phyloP scores from a whole-genome alignment of 139 green algal species.

The Gonium pectorale region DNA sequence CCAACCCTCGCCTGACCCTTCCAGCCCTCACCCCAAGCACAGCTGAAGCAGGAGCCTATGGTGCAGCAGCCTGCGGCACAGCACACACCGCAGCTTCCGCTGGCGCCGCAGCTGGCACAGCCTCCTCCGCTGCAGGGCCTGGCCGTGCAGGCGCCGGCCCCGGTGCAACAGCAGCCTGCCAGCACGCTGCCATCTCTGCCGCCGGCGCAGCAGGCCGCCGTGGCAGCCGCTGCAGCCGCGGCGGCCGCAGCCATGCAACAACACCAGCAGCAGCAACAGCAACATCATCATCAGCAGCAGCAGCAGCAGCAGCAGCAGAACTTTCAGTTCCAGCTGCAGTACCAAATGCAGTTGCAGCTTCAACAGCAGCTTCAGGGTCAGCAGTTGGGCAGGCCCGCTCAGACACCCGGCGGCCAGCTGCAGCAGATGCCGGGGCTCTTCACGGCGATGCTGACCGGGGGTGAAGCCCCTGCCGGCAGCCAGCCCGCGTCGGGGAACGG shows the following conservation, averaged over 20 bases:
- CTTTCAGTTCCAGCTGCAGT: neutral
- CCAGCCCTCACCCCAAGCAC: too few species aligned
- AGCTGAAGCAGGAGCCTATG: too few species aligned
- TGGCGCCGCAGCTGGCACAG: too few species aligned
- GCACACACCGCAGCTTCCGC: too few species aligned
- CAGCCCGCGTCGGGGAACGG: neutral
- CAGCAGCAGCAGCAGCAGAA: neutral
- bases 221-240: neutral
- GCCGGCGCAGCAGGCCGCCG: too few species aligned
- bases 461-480: neutral
- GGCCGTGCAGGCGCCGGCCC: neutral
- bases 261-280: neutral
- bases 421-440: neutral
- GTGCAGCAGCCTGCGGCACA: too few species aligned
- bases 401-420: neutral
- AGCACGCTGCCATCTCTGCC: too few species aligned
- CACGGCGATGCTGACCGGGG: neutral
- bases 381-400: too few species aligned
- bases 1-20: too few species aligned
- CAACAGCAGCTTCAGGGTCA: constrained; percentile 2
- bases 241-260: neutral
- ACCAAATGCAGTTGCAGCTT: neutral
- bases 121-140: neutral
- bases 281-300: neutral
- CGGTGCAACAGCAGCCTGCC: neutral